Evolutionary conservation across 345 rosid species (phyloP).

Genomic region (Hibiscus syriacus): DNA sequence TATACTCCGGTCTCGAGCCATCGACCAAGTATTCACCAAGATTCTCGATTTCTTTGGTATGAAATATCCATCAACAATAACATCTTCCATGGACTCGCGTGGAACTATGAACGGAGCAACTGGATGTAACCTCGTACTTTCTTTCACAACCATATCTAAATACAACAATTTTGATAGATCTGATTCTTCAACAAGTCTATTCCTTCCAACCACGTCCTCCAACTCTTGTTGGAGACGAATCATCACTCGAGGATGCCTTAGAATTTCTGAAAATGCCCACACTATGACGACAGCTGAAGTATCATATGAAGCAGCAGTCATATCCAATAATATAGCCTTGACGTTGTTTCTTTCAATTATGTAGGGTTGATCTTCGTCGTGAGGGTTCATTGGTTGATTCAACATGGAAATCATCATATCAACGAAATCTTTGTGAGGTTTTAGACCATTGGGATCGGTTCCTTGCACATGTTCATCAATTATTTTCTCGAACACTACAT

Average conservation of each 20-base stretch:
- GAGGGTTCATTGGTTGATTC: not conserved
- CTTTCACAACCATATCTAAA: slow-evolving; percentile 8
- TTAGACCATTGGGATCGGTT: not conserved
- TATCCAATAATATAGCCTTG: slow-evolving; percentile 23
- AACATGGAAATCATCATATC: not conserved
- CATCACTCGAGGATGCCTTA: slow-evolving; percentile 12
- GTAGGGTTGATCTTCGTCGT: not conserved
- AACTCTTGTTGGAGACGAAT: slow-evolving; percentile 17
- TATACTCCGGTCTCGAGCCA: slow-evolving; percentile 11
- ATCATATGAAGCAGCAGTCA: slow-evolving; percentile 16
- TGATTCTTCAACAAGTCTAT: slow-evolving; percentile 16
- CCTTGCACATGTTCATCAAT: not conserved
- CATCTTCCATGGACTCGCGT: slow-evolving; percentile 8
- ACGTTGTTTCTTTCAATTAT: slow-evolving; percentile 11
- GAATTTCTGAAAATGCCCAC: slow-evolving; percentile 28
- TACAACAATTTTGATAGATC: slow-evolving; percentile 11
- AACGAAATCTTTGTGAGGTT: not conserved
- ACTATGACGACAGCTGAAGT: slow-evolving; percentile 12
- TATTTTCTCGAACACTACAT: not conserved
- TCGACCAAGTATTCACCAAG: slow-evolving; percentile 16
- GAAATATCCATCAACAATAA: slow-evolving; percentile 4
- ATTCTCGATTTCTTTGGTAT: slow-evolving; percentile 17
- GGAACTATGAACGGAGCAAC: slow-evolving; percentile 14
- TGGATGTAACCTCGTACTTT: slow-evolving; percentile 10
- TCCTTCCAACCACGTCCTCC: slow-evolving; percentile 13